Conservation (phyloP, 345 rosid species). For the Crucihimalaya himalaica region DNA sequence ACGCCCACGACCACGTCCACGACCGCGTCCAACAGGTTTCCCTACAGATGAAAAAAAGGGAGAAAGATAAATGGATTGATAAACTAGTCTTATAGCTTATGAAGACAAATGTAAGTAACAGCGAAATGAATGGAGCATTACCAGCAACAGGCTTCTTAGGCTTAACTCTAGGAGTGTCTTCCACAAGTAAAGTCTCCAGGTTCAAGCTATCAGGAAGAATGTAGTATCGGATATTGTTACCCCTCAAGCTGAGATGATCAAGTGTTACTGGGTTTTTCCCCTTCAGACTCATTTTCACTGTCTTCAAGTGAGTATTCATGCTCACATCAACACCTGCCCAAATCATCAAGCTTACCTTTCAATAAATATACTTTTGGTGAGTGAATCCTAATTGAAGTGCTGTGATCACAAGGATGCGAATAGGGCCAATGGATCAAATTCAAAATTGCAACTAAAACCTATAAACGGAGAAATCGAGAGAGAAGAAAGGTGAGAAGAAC, state of each 20-base stretch:
- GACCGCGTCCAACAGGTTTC: conserved; percentile 80
- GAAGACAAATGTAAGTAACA: not conserved
- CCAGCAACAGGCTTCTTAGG: conserved; percentile 98
- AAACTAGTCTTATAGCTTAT: not conserved
- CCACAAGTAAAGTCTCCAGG: conserved; percentile 92
- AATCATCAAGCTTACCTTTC: conserved; percentile 15
- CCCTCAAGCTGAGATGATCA: conserved; percentile 94
- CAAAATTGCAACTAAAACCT: conserved; percentile 5
- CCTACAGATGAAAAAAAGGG: conserved; percentile 46
- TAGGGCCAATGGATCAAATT: not conserved
- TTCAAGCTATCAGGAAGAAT: conserved; percentile 99
- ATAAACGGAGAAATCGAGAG: conserved; percentile 14
- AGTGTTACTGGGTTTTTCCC: conserved; percentile 88
- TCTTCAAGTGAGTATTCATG: conserved; percentile 97
- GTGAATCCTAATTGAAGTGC: not conserved
- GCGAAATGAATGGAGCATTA: conserved; percentile 47
- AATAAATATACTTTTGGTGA: not conserved
- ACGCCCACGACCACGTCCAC: conserved; percentile 61
- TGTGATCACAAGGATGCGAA: not conserved
- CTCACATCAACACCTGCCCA: conserved; percentile 91
- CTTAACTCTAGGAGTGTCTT: conserved; percentile 93
- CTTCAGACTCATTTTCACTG: conserved; percentile 86
- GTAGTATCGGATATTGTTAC: conserved; percentile 93
- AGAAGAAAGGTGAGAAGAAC: not conserved
- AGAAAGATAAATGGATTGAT: conserved; percentile 1